A percentile compares a stretch with the other conserved stretches of the same genome.
These are phyloP conservation scores for Amyloporia xantha DNA, from an alignment of 768 basidiomycete genomes.

Conservation along the genomic window DNA sequence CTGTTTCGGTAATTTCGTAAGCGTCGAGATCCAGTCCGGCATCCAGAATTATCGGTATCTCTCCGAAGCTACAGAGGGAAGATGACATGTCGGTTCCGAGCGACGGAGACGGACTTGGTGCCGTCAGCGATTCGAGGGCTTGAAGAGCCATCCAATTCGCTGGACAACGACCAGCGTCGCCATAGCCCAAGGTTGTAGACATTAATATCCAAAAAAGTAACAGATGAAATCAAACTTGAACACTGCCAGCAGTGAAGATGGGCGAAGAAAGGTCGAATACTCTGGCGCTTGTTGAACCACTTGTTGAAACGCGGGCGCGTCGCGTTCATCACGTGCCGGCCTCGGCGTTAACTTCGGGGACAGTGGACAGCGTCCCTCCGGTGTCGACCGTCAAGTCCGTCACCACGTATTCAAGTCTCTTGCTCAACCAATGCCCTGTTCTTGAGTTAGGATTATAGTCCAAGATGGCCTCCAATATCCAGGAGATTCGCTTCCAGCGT, in stretches of 20 bases:
- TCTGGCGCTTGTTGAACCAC: too few relatives aligned
- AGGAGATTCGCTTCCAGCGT: constrained; percentile 29
- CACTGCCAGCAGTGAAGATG: neutral
- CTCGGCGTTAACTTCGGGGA: neutral
- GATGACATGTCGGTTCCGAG: constrained; percentile 13
- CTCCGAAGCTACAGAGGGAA: constrained; percentile 17
- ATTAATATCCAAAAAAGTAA: too few relatives aligned
- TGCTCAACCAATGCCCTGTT: neutral
- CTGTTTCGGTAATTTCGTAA: too few relatives aligned
- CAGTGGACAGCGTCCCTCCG: neutral
- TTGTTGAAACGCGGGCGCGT: neutral
- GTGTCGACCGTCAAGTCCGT: neutral
- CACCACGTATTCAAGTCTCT: neutral
- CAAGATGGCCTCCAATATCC: constrained; percentile 15
- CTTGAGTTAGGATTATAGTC: neutral
- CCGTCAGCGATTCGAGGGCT: constrained; percentile 17
- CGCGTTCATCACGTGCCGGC: neutral
- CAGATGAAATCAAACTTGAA: too few relatives aligned
- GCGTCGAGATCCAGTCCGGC: constrained; percentile 1
- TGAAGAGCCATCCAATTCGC: constrained; percentile 18
- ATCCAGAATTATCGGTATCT: constrained; percentile 23
- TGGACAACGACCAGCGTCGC: constrained; percentile 3
- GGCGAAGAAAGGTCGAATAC: too few relatives aligned
- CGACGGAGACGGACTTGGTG: constrained; percentile 19
- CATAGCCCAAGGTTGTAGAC: too few relatives aligned